phyloP scores from a whole-genome alignment of 1,139 yeast species.

The Petasospora rhodanensis region DNA sequence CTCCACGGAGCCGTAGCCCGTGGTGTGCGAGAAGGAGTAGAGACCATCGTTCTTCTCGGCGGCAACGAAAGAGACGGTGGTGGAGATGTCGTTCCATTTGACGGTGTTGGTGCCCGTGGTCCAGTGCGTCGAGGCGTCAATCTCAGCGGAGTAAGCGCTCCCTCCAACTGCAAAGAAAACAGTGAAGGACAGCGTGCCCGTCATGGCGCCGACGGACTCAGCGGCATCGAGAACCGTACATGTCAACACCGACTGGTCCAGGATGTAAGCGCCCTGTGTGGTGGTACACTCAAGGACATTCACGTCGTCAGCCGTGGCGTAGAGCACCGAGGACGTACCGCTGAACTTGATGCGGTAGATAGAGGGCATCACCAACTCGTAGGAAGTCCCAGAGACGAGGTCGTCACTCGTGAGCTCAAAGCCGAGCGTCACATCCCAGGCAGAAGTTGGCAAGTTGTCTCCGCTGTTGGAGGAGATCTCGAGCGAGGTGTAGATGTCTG shows the following conservation, averaged over 20 bases:
- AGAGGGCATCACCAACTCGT: slow-evolving; percentile 27
- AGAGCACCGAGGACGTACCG: slow-evolving; percentile 15
- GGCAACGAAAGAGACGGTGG: slow-evolving; percentile 26
- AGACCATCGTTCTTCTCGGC: slow-evolving; percentile 16
- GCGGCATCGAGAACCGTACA: slow-evolving; percentile 27
- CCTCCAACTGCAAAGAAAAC: slow-evolving; percentile 32
- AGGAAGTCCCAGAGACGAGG: no score
- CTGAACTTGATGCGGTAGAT: slow-evolving; percentile 31
- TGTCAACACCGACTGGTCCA: slow-evolving; percentile 25
- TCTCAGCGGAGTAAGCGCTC: slow-evolving; percentile 26
- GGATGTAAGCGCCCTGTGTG: slow-evolving; percentile 29
- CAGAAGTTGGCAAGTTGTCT: slow-evolving; percentile 25
- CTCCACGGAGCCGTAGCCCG: slow-evolving; percentile 28
- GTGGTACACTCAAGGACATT: slow-evolving; percentile 28
- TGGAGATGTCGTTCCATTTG: slow-evolving; percentile 21
- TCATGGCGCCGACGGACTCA: slow-evolving; percentile 12
- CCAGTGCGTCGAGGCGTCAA: slow-evolving; percentile 27
- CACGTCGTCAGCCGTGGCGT: slow-evolving; percentile 25
- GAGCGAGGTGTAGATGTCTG: slow-evolving; percentile 22
- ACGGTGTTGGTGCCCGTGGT: slow-evolving; percentile 22
- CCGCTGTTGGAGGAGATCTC: slow-evolving; percentile 21
- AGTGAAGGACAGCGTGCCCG: slow-evolving; percentile 27
- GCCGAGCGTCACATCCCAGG: slow-evolving; percentile 30
- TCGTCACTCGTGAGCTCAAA: slow-evolving; percentile 15
- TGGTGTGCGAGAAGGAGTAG: slow-evolving; percentile 27